Evolutionary conservation across 768 basidiomycete species (phyloP).

Genomic region (Udeniomyces megalosporus): DNA sequence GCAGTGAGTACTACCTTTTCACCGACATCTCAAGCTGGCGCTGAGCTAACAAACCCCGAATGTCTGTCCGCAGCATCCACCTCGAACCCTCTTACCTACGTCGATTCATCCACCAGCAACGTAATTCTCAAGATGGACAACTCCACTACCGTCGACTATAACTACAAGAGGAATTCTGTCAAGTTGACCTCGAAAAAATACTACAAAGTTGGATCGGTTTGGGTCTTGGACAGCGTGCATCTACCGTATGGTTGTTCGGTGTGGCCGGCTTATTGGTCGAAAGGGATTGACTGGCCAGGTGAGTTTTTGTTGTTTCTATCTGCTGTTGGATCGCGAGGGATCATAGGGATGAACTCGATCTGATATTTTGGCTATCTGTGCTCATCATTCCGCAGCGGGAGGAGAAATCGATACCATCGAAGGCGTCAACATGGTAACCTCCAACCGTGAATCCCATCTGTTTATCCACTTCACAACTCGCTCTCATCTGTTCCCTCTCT

Average conservation of each 20-base stretch:
- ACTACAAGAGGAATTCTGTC: constrained; percentile 50
- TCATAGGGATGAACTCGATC: too few relatives aligned
- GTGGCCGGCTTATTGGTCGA: constrained; percentile 19
- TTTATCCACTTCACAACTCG: background rate
- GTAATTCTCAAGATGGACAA: constrained; percentile 17
- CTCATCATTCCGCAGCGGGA: too few relatives aligned
- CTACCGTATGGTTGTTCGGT: constrained; percentile 45
- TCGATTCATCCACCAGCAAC: background rate
- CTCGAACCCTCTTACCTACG: background rate
- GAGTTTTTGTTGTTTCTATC: too few relatives aligned
- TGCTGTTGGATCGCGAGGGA: too few relatives aligned
- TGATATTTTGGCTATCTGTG: too few relatives aligned
- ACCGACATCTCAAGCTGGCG: background rate
- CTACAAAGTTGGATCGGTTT: constrained; percentile 45
- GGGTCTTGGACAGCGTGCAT: constrained; percentile 40
- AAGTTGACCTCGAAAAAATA: constrained; percentile 45
- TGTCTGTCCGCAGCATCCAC: background rate
- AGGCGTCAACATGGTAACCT: constrained; percentile 50
- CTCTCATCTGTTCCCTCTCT: background rate
- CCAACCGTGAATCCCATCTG: constrained; percentile 49
- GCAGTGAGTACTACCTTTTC: background rate
- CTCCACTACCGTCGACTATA: constrained; percentile 24
- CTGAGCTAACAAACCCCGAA: background rate
- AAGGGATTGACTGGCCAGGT: constrained; percentile 30
- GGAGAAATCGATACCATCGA: constrained; percentile 70